These are phyloP conservation scores for Elsinoe batatas DNA, from an alignment of 2,329 filamentous ascomycete species.

Conservation along the genomic window DNA sequence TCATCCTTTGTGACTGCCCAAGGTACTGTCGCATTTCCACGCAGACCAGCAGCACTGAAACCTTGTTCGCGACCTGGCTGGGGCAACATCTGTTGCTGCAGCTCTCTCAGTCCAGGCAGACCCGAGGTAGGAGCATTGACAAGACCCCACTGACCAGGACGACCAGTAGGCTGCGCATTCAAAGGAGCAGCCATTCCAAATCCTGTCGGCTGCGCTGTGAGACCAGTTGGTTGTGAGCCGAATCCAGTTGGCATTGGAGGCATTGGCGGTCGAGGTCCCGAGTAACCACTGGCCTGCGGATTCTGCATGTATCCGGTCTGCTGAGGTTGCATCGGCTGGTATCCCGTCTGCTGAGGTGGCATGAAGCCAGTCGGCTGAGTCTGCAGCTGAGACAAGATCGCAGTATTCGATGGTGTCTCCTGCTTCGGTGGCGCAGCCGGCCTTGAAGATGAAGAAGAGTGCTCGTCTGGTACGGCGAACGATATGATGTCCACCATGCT, in stretches of 20 bases:
- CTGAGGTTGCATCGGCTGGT: constrained; percentile 43
- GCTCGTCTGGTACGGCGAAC: constrained; percentile 76
- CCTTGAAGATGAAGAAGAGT: constrained; percentile 21
- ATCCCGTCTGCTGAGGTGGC: constrained; percentile 43
- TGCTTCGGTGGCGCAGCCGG: constrained; percentile 50
- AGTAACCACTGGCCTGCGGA: constrained; percentile 69
- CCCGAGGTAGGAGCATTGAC: constrained; percentile 87
- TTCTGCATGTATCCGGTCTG: constrained; percentile 47
- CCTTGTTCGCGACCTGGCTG: constrained; percentile 82
- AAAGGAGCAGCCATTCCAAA: constrained; percentile 49
- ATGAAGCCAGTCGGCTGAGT: constrained; percentile 47
- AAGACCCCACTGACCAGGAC: constrained; percentile 94
- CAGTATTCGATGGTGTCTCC: constrained; percentile 55
- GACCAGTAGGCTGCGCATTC: constrained; percentile 87
- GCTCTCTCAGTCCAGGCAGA: constrained; percentile 82
- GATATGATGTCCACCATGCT: constrained; percentile 99
- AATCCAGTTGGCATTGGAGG: constrained; percentile 71
- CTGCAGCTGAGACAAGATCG: constrained; percentile 48
- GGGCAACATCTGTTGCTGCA: constrained; percentile 95
- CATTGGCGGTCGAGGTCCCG: constrained; percentile 68
- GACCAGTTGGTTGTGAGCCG: constrained; percentile 41
- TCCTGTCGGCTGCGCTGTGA: constrained; percentile 56
- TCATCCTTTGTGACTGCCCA: constrained; percentile 99
- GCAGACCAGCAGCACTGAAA: constrained; percentile 77
- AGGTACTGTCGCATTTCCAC: constrained; percentile 89